Evolutionary conservation across 805 yeast genomes (phyloP).

Genomic region (Metschnikowia gruessii): DNA sequence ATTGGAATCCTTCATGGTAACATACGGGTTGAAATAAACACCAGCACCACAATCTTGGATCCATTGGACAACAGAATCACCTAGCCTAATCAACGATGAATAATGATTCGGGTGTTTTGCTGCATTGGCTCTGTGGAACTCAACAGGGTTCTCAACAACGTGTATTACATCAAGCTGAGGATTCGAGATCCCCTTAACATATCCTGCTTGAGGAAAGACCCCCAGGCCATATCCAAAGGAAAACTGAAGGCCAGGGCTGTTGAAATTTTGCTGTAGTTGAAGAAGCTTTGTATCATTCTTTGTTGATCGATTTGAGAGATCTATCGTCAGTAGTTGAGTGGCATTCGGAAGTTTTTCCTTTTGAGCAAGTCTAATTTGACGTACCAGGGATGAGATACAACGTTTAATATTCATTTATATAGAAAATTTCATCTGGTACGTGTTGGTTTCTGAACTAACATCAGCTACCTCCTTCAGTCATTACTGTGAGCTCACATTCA

Average conservation of each 20-base stretch:
- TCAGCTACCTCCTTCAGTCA: neutral
- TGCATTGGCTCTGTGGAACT: conserved; percentile 76
- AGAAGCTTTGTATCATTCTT: conserved; percentile 4
- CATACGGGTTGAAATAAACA: conserved; percentile 90
- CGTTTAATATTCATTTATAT: neutral
- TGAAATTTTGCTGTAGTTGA: conserved; percentile 10
- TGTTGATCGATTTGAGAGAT: neutral
- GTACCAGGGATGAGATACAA: neutral
- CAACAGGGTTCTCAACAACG: conserved; percentile 69
- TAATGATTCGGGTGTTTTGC: conserved; percentile 71
- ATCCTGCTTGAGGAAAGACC: conserved; percentile 68
- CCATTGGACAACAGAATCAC: conserved; percentile 35
- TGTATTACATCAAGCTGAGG: conserved; percentile 86
- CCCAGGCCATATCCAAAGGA: conserved; percentile 97
- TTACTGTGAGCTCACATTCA: neutral
- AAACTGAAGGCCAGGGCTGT: conserved; percentile 60
- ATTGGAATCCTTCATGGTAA: conserved; percentile 49
- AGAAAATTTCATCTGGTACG: neutral
- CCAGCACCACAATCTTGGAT: conserved; percentile 81
- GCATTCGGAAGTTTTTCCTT: neutral
- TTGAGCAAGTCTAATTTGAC: neutral
- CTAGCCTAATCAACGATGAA: conserved; percentile 56
- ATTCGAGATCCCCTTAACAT: conserved; percentile 31
- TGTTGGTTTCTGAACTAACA: neutral
- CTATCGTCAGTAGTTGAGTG: neutral